Base-by-base conservation (phyloP, 768 basidiomycete genomes). In the Cyclocybe aegerita region DNA sequence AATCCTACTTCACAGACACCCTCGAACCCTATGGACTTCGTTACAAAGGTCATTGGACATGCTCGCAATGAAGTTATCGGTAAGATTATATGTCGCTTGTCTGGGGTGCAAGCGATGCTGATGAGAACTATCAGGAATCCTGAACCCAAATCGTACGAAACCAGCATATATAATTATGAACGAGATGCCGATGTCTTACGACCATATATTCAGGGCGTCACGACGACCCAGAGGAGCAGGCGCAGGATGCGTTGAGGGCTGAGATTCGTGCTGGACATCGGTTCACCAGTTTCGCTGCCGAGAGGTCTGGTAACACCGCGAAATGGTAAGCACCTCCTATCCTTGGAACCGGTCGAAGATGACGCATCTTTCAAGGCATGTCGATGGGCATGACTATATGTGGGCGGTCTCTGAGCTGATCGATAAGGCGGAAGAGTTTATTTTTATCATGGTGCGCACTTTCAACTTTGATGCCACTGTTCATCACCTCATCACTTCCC, bases 361-460 rank as follows among this genome's bases (percentile, higher is more conserved):
- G 3, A 23, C 23, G 23, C 23, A 23, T 23, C 12, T 16, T 43
- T 1, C 11, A 39, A 70, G 87, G 86, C 93, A 94, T 63, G 79
- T 96, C 41, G 95, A 96, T 59, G 96, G 96, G 0, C 92, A 97
- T 50, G 95, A 98, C 70, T 98, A 96, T 66, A 90, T 98, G 80
- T 98, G 88, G 81, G 95, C 96, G 0, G 65, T 97, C 33, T 92
- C 91, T 1, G 93, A 96, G 69, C 76, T 95, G 69, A 76, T 98
- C n/a, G 88, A 90, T 41, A 80, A 72, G 32, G 90, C 91, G 2
- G 79, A 78, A 50, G 89, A 96, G 61, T 82, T 70, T 30, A 97
- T 98, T 62, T 95, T 92, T 67, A 97, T 98, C 56, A 59, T 90
- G 55, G 94, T 87, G 48, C 5, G 76, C 58, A 9, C 17, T 32